Evolutionary conservation across 179 eudicot species (phyloP).

Genomic region (Corrigiola litoralis): DNA sequence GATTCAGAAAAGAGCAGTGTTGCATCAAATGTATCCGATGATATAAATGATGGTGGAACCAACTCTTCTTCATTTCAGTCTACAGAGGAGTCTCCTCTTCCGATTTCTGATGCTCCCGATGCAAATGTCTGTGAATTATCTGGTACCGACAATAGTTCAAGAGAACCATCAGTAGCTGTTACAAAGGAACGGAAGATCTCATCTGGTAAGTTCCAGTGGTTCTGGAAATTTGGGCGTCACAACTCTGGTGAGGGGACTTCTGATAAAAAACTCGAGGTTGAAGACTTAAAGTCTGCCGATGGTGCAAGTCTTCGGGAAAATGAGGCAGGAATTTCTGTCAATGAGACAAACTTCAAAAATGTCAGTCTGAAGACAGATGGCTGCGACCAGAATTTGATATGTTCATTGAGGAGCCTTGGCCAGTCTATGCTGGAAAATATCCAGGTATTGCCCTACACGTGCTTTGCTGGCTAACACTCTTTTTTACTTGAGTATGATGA

Average conservation of each 20-base stretch:
- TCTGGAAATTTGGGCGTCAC: conserved; percentile 66
- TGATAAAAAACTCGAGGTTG: conserved; percentile 33
- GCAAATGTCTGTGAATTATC: conserved; percentile 24
- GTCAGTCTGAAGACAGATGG: conserved; percentile 45
- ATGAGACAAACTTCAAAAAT: conserved; percentile 20
- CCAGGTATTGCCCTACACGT: conserved; percentile 49
- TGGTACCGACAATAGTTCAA: conserved; percentile 24
- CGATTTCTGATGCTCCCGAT: conserved; percentile 34
- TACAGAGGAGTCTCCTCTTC: conserved; percentile 25
- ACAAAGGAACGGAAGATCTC: conserved; percentile 44
- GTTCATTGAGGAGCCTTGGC: conserved; percentile 67
- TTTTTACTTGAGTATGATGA: background rate
- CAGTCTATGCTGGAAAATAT: conserved; percentile 89
- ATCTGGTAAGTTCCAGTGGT: conserved; percentile 75
- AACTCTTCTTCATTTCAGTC: conserved; percentile 23
- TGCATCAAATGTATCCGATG: conserved; percentile 44
- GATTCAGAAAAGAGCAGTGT: conserved; percentile 51
- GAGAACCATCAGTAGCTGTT: conserved; percentile 18
- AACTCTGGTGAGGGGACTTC: conserved; percentile 50
- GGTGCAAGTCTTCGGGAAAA: conserved; percentile 26
- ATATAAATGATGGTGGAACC: conserved; percentile 34
- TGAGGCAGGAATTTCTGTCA: conserved; percentile 25
- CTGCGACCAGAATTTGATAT: conserved; percentile 54
- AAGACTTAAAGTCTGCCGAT: conserved; percentile 33
- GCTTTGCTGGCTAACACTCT: background rate